Evolutionary conservation across 2,329 filamentous ascomycete species (phyloP).

Genomic region (Hypoxylon rubiginosum): DNA sequence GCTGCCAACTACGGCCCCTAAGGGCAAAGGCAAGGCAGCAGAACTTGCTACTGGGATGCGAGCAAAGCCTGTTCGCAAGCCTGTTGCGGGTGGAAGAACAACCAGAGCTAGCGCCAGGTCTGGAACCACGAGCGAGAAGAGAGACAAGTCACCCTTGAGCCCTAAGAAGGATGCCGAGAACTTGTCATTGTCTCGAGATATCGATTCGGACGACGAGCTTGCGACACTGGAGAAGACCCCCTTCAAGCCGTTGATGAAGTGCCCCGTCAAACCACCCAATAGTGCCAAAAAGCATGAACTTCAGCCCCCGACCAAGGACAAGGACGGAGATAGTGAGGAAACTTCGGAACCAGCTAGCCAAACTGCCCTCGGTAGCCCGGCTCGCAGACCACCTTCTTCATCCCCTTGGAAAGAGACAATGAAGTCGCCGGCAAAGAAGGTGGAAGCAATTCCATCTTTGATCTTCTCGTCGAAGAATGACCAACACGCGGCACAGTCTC

Average conservation of each 20-base stretch:
- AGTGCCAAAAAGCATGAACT: constrained; percentile 55
- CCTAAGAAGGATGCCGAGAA: constrained; percentile 75
- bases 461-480: constrained; percentile 47
- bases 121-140: constrained; percentile 51
- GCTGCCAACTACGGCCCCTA: constrained; percentile 55
- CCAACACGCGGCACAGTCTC: constrained; percentile 56
- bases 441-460: constrained; percentile 58
- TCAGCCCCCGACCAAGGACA: constrained; percentile 43
- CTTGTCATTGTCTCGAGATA: constrained; percentile 58
- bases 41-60: constrained; percentile 56
- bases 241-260: constrained; percentile 67
- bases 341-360: constrained; percentile 54
- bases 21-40: constrained; percentile 50
- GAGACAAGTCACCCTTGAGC: constrained; percentile 67
- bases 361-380: constrained; percentile 65
- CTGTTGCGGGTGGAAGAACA: constrained; percentile 53
- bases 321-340: constrained; percentile 50
- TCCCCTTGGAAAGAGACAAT: constrained; percentile 69
- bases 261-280: constrained; percentile 65
- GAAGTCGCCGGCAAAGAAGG: constrained; percentile 68
- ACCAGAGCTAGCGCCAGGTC: constrained; percentile 55
- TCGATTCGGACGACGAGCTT: constrained; percentile 71
- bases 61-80: constrained; percentile 64
- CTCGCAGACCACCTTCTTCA: constrained; percentile 63
- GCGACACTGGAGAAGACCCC: constrained; percentile 65